Evolutionary conservation across 306 rosid genomes (phyloP).

Genomic region (Erythrophleum fordii): DNA sequence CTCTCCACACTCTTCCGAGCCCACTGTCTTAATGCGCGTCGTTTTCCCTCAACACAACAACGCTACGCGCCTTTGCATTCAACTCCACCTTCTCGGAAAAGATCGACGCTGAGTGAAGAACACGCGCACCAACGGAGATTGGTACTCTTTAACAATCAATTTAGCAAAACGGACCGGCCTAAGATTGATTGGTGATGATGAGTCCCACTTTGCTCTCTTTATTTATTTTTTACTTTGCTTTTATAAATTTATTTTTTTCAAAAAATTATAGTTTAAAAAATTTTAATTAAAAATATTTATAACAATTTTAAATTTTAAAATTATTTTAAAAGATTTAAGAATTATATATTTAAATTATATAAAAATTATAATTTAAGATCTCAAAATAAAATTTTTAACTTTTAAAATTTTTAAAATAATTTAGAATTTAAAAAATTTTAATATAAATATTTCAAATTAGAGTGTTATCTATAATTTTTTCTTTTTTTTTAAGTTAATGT

Average conservation of each 20-base stretch:
- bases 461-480: no score
- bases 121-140: conserved; percentile 35
- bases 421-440: no score
- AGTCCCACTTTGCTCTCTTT: conserved; percentile 29
- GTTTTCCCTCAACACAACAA: conserved; percentile 40
- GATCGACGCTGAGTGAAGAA: neutral
- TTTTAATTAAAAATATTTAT: no score
- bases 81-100: neutral
- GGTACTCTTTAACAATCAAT: conserved; percentile 8
- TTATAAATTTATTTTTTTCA: neutral
- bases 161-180: conserved; percentile 63
- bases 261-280: no score
- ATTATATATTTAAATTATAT: no score
- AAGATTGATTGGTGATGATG: conserved; percentile 47
- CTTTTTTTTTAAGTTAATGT: no score
- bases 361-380: no score
- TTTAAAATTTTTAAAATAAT: no score
- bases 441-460: no score
- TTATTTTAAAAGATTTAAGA: no score
- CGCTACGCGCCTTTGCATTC: neutral
- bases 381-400: no score
- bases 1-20: conserved; percentile 40
- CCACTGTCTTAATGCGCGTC: conserved; percentile 71
- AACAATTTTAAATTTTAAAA: no score
- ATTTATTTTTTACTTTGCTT: neutral